Evolutionary conservation across 208 protist genomes (phyloP).

Genomic region (Trypanosoma scelopori): DNA sequence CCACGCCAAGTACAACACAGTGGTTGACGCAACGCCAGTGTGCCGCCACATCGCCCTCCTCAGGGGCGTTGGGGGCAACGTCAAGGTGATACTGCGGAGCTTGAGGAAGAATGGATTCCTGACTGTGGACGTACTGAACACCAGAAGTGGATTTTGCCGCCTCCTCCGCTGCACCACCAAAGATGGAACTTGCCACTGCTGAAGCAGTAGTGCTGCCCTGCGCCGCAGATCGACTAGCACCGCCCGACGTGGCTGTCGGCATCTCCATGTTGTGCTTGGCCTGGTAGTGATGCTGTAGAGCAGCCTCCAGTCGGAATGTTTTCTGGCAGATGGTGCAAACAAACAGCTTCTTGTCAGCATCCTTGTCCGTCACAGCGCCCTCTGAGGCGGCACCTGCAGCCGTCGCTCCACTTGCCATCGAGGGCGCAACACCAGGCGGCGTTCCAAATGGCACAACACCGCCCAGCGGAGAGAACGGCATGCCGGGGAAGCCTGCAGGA

Average conservation of each 20-base stretch:
- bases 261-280: conserved; percentile 90
- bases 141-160: conserved; percentile 15
- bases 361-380: conserved; percentile 25
- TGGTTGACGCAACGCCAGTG: conserved; percentile 87
- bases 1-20: conserved; percentile 73
- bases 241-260: conserved; percentile 28
- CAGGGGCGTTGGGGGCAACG: conserved; percentile 83
- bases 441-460: conserved; percentile 26
- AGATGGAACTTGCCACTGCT: conserved; percentile 4
- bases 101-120: conserved; percentile 59
- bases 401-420: not conserved
- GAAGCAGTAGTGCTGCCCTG: conserved; percentile 17
- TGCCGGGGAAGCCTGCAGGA: conserved; percentile 28
- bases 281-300: conserved; percentile 87
- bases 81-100: conserved; percentile 83
- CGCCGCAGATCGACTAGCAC: conserved; percentile 1
- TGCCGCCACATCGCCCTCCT: conserved; percentile 79
- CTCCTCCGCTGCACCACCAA: conserved; percentile 14
- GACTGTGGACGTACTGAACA: conserved; percentile 57
- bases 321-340: conserved; percentile 90
- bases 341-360: conserved; percentile 57
- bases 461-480: conserved; percentile 25
- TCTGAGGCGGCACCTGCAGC: not conserved
- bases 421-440: conserved; percentile 8
- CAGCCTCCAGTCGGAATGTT: conserved; percentile 84